Percentiles rank a stretch among this genome's conserved stretches.
Evolutionary conservation across 257 asterid species (phyloP).

Genomic region (Capsicum rhomboideum): DNA sequence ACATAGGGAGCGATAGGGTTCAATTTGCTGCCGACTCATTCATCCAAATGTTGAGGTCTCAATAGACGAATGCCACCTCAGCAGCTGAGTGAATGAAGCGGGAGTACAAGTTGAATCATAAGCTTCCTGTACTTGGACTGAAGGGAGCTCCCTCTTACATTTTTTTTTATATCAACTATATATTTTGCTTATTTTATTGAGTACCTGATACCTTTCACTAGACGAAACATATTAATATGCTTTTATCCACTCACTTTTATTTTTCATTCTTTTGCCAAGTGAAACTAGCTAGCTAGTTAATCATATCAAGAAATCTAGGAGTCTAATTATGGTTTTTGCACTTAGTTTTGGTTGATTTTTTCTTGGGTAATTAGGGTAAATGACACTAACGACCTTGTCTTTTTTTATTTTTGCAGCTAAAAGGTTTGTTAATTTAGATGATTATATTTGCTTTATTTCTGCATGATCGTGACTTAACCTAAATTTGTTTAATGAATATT

Average conservation of each 20-base stretch:
- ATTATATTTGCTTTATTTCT: too few relatives aligned
- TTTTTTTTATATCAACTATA: background rate
- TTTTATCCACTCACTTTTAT: too few relatives aligned
- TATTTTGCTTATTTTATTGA: background rate
- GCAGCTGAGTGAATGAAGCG: constrained; percentile 78
- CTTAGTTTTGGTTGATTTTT: too few relatives aligned
- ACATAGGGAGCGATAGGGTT: constrained; percentile 51
- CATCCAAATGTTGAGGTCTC: constrained; percentile 66
- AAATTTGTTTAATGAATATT: too few relatives aligned
- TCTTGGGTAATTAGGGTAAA: background rate
- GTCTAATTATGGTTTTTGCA: too few relatives aligned
- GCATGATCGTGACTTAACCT: too few relatives aligned
- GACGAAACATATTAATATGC: background rate
- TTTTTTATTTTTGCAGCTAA: background rate
- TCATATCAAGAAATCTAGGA: too few relatives aligned
- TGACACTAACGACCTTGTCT: background rate
- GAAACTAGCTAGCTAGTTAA: too few relatives aligned
- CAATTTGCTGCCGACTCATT: constrained; percentile 98
- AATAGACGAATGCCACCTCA: constrained; percentile 10
- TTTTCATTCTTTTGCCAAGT: too few relatives aligned
- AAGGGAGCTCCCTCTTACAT: constrained; percentile 96
- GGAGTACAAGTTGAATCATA: constrained; percentile 69
- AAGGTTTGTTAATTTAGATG: too few relatives aligned
- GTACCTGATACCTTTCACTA: background rate
- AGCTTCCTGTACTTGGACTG: constrained; percentile 94